Percentiles rank a stretch among this genome's conserved stretches.
Conservation (phyloP, 805 yeast genomes). For the Barnettozyma wickerhamii region DNA sequence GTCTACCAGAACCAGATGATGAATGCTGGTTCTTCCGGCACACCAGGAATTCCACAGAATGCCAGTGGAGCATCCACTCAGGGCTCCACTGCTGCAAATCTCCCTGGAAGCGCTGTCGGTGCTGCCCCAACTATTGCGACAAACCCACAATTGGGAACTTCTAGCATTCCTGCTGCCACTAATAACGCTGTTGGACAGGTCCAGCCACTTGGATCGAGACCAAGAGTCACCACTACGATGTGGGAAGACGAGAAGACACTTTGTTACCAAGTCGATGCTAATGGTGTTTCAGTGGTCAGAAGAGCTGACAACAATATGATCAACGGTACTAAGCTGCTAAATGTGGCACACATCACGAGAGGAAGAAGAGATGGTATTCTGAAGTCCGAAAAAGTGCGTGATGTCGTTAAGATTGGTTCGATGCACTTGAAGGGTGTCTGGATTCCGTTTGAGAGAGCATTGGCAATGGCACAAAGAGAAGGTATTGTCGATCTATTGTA, state of each 20-base stretch:
- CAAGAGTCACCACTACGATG: constrained; percentile 75
- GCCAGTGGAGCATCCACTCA: constrained; percentile 10
- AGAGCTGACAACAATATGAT: constrained; percentile 84
- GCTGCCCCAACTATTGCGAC: not conserved
- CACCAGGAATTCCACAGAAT: not conserved
- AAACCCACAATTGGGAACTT: not conserved
- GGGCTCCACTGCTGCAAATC: constrained; percentile 1
- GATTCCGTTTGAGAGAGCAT: constrained; percentile 83
- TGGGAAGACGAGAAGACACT: constrained; percentile 88
- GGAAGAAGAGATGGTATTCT: constrained; percentile 84
- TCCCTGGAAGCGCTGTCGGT: constrained; percentile 1
- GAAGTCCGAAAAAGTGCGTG: constrained; percentile 70
- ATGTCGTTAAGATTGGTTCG: constrained; percentile 81
- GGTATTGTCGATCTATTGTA: constrained; percentile 63
- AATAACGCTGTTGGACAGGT: constrained; percentile 21
- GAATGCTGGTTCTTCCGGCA: constrained; percentile 2
- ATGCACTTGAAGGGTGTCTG: constrained; percentile 89
- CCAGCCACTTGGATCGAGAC: constrained; percentile 35
- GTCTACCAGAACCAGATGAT: constrained; percentile 20
- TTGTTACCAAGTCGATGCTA: constrained; percentile 82
- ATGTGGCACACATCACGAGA: constrained; percentile 83
- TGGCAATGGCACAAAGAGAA: constrained; percentile 76
- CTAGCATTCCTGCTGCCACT: not conserved
- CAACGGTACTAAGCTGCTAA: constrained; percentile 78
- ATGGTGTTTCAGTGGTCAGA: constrained; percentile 74